A percentile compares a stretch with the other conserved stretches of the same genome.
These are phyloP conservation scores for Teratosphaeriaceae sp. DNA, from an alignment of 2,329 filamentous ascomycete species.

Conservation along the genomic window DNA sequence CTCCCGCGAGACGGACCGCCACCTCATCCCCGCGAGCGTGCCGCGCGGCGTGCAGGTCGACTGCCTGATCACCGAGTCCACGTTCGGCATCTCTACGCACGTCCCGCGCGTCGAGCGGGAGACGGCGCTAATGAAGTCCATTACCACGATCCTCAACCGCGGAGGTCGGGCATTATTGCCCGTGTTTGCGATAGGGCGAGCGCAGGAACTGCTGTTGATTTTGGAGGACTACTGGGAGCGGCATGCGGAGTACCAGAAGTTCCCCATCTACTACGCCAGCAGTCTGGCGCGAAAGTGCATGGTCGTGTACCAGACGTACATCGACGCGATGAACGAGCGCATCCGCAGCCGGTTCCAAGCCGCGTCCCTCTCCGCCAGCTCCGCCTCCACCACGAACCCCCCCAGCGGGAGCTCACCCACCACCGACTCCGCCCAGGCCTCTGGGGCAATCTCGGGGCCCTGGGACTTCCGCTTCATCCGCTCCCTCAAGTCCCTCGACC, in stretches of 20 bases:
- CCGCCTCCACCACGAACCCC: conserved; percentile 72
- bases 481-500: conserved; percentile 83
- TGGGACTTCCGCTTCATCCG: conserved; percentile 98
- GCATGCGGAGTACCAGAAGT: conserved; percentile 79
- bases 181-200: conserved; percentile 88
- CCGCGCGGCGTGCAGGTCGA: conserved; percentile 87
- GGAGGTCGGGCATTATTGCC: conserved; percentile 91
- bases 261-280: conserved; percentile 95
- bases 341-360: conserved; percentile 84
- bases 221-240: conserved; percentile 95
- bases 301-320: conserved; percentile 97
- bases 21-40: conserved; percentile 89
- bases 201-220: conserved; percentile 89
- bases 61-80: conserved; percentile 94
- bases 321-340: conserved; percentile 98
- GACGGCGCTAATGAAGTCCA: conserved; percentile 88
- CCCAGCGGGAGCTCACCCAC: no score
- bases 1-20: conserved; percentile 88
- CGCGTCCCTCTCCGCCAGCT: conserved; percentile 56
- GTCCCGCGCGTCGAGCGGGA: conserved; percentile 87
- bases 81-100: conserved; percentile 91
- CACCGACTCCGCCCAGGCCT: no score
- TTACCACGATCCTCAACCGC: conserved; percentile 83
- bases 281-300: conserved; percentile 95
- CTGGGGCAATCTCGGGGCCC: no score